These are phyloP conservation scores for Scytalidium sp. DNA, from an alignment of 2,329 filamentous ascomycete genomes.

Conservation along the genomic window DNA sequence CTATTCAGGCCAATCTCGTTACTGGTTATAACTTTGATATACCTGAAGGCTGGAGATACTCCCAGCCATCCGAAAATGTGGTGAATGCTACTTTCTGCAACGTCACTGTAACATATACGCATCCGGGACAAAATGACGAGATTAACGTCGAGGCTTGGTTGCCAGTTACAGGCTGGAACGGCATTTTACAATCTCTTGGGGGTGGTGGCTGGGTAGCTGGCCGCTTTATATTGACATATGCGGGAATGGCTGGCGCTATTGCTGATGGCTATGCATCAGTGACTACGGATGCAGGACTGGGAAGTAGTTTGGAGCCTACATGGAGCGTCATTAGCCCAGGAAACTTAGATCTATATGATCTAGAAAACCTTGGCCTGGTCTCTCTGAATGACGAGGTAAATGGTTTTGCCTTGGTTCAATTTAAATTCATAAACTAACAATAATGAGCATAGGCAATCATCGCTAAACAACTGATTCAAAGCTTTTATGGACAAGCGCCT, in stretches of 20 bases:
- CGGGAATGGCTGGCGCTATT: conserved; percentile 21
- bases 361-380: conserved; percentile 29
- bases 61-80: not conserved
- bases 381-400: not conserved
- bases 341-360: conserved; percentile 6
- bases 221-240: conserved; percentile 17
- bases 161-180: conserved; percentile 26
- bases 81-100: conserved; percentile 21
- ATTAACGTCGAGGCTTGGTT: conserved; percentile 23
- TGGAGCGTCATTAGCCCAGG: not conserved
- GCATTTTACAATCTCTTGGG: conserved; percentile 26
- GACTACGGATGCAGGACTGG: conserved; percentile 9
- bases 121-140: conserved; percentile 18
- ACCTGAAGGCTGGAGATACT: not conserved
- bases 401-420: not conserved
- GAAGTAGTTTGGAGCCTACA: not conserved
- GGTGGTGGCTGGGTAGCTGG: conserved; percentile 27
- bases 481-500: conserved; percentile 28
- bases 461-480: conserved; percentile 27
- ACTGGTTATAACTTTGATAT: not conserved
- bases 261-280: conserved; percentile 21
- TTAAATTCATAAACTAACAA: not conserved
- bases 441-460: conserved; percentile 21
- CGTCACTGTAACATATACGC: conserved; percentile 24
- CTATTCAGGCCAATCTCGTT: not conserved